Base-by-base conservation (phyloP, 108 stramenopile species). In the Cylindrotheca closterium region DNA sequence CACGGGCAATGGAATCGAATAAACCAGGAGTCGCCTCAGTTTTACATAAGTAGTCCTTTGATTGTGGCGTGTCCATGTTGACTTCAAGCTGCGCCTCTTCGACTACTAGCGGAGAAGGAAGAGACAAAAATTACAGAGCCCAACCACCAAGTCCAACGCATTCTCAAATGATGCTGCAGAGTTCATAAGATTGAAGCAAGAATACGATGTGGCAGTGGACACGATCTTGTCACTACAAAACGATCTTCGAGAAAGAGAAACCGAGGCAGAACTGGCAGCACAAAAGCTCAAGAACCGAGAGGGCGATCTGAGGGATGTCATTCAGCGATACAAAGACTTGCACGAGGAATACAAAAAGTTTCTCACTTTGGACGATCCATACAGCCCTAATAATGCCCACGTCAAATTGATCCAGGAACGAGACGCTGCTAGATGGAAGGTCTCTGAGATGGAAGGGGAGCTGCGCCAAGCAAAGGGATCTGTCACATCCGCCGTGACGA, bases 401-500 rank as follows among this genome's bases (percentile, higher is more conserved):
- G 33, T 37, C 30, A 12, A 30, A n/a, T 10, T 37, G 25, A 34
- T 64, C 31, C 51, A 31, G 15, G 63, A 64, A 33, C 63, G 63
- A 5, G 49, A 64, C 49, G 27, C 50, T 21, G 63, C 63, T 10
- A 25, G 37, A 25, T 47, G 45, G 4, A 45, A 26, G 52, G 53
- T 64, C 31, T 52, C 51, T 2, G 10, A 50, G 1, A 30, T 64
- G 33, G 52, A 58, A 23, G 21, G 23, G 8, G 71, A 65, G 57
- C 29, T 73, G 19, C 51, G 51, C 21, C 53, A 53, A 29, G 64
- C 71, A 22, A 50, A 54, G 51, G 51, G 34, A 45, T 50, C 57
- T 28, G 71, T 63, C 26, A 58, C 57, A 53, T 18, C 22, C 32
- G 63, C 71, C 5, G 26, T 51, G 23, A 56, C 54, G 19, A 73